Evolutionary conservation across 73 alveolate genomes (phyloP), one percentile per base, ranked within the genome.

Genomic region (Tetrahymena elliotti): DNA sequence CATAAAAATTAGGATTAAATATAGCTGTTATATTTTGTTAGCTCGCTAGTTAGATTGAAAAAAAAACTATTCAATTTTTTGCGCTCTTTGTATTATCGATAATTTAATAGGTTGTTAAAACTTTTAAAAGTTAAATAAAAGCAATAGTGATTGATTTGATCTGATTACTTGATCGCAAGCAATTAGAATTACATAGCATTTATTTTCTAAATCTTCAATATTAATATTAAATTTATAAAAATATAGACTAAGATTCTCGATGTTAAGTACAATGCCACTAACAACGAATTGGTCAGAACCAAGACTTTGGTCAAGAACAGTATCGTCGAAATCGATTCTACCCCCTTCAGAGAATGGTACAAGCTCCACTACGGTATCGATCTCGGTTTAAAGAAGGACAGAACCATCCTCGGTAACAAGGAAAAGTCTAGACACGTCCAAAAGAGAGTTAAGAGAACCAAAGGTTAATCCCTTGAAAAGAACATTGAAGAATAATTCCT

Each of bases 251-350:
- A 98, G 95, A 98, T 99, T 95, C 93, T 98, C 96, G 99, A 98
- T 92, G 99, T 97, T 92, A 99, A 98, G 95, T 99, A 98, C 98
- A 98, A 99, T 94, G 99, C 99, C 96, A 97, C 99, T 96, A 98
- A 98, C 97, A 99, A 99, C 98, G 99, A 99, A 97, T 97, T 98
- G 97, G 99, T 98, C 93, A 97, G 99, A 97, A 99, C 99, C 88
- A 98, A 99, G 99, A 98, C 99, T 84, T 96, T 99, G 94, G 98
- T 97, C 95, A 99, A 98, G 98, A 98, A 98, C 97, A 94, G 98
- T 53, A 98, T 99, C 94, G 99, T 99, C 41, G 97, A 97, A 94
- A 97, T 99, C 96, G 99, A 99, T 94, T 99, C 99, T 40, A 98
- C 99, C 53, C 99, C 99, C 93, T 99, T 98, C 98, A 99, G 95